Evolutionary conservation across 352 stramenopile genomes (phyloP), one percentile per base, ranked within the genome.

Genomic region (Phytophthora rubi): DNA sequence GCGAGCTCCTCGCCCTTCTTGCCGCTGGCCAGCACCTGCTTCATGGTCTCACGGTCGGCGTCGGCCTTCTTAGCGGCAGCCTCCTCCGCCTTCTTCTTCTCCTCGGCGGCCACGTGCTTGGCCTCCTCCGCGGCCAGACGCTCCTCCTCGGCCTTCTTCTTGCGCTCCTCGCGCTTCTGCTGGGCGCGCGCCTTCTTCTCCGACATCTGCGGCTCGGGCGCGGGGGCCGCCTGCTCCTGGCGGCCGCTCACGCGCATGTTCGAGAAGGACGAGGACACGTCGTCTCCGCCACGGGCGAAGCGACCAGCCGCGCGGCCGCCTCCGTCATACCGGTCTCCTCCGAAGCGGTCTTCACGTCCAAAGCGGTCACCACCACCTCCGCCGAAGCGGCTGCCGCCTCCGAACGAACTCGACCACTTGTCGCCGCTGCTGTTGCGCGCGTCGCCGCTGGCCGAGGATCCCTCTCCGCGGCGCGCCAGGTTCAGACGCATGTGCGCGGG

Each of bases 121-220:
- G 78, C 79, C 55, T 91, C 87, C 26, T 91, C 87, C 4, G 76
- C 77, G 5, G 77, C 85, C 35, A 83, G 53, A 37, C 82, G 80
- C 66, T 94, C 86, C 71, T 94, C 82, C 68, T 93, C 85, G 1
- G 83, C 85, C 75, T 92, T 94, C 70, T 92, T 89, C 83, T 91
- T 91, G 77, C 85, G 85, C 71, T 93, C 83, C 59, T 93, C 85
- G 28, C 82, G 82, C 62, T 89, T 80, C 71, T 88, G 75, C 73
- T 90, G 75, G 3, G 80, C 82, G 6, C 62, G 68, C 42, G 65
- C 55, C 76, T 93, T 90, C 78, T 91, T 89, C 51, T 89, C 83
- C 30, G 53, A 53, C 35, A 79, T 12, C 33, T 39, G 33, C 33
- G 33, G 33, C 8, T 39, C 15, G 15, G 69, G 51, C 4, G 61